A percentile compares a stretch with the other conserved stretches of the same genome.
Conservation (phyloP, 306 rosid species). For the Acacia crassicarpa region DNA sequence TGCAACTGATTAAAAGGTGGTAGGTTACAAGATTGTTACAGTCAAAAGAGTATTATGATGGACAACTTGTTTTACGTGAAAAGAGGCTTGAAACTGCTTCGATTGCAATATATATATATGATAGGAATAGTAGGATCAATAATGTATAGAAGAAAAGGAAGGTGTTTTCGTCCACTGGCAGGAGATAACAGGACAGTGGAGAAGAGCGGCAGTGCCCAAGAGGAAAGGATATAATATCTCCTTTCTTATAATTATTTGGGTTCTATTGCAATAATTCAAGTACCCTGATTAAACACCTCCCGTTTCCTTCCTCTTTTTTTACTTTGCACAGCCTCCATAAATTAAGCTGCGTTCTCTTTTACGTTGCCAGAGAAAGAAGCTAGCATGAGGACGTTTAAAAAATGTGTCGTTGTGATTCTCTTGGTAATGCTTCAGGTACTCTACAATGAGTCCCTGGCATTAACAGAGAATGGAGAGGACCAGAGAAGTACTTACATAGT, state of each 20-base stretch:
- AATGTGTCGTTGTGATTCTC: neutral
- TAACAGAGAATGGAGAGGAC: neutral
- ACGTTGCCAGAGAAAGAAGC: neutral
- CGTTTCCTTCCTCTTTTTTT: neutral
- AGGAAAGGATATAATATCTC: slow-evolving; percentile 13
- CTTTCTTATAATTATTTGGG: slow-evolving; percentile 23
- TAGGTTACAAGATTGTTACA: neutral
- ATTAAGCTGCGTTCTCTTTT: too few species aligned
- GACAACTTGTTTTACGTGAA: neutral
- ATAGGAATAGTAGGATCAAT: neutral
- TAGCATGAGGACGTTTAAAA: slow-evolving; percentile 23
- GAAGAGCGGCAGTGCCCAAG: slow-evolving; percentile 27
- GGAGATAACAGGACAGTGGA: neutral
- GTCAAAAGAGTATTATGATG: neutral
- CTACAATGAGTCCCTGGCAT: slow-evolving; percentile 36
- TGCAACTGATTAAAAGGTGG: neutral
- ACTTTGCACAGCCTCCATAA: neutral
- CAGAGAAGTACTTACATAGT: slow-evolving; percentile 62
- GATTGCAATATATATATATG: neutral
- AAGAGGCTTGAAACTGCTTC: neutral
- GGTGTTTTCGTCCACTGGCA: neutral
- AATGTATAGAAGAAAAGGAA: too few species aligned
- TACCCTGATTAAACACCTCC: slow-evolving; percentile 30
- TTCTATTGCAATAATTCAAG: slow-evolving; percentile 34
- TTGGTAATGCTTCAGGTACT: slow-evolving; percentile 29